Percentiles rank a stretch among this genome's conserved stretches.
These are phyloP conservation scores for Barnettozyma populi DNA, from an alignment of 805 yeast species.

Conservation along the genomic window DNA sequence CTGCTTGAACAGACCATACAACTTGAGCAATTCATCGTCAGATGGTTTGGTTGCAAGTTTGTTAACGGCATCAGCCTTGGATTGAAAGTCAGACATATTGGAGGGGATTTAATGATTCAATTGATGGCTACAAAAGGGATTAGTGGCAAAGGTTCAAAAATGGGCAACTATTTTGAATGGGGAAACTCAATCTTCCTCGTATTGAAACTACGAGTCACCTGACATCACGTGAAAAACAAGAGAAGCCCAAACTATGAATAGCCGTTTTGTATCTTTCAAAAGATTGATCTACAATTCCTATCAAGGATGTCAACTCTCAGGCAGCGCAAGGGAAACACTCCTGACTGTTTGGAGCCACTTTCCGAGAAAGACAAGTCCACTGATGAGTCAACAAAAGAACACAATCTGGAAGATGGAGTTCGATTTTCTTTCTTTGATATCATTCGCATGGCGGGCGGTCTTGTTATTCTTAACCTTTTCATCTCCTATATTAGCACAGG, in stretches of 20 bases:
- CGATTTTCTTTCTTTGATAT: slow-evolving; percentile 13
- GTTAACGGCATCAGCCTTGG: slow-evolving; percentile 68
- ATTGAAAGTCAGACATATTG: slow-evolving; percentile 11
- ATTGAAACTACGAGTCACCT: neutral
- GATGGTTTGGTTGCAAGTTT: slow-evolving; percentile 68
- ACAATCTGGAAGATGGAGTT: neutral
- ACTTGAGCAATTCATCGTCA: slow-evolving; percentile 79
- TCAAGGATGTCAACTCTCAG: neutral
- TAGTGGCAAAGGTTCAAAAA: neutral
- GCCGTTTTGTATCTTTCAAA: neutral
- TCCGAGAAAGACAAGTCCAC: neutral
- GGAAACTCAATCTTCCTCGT: neutral
- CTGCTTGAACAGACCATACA: slow-evolving; percentile 94
- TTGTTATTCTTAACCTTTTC: slow-evolving; percentile 9
- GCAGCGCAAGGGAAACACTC: neutral
- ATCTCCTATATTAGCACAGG: slow-evolving; percentile 19
- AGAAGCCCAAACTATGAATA: too few relatives aligned
- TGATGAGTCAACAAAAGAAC: neutral
- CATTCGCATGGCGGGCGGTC: slow-evolving; percentile 19
- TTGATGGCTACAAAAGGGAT: neutral
- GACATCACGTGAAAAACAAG: neutral
- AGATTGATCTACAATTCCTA: too few relatives aligned
- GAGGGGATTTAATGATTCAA: neutral
- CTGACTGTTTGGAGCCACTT: neutral
- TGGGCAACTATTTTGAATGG: neutral